Evolutionary conservation across 2,329 filamentous ascomycete genomes (phyloP).

Genomic region (Beauveria medogensis): DNA sequence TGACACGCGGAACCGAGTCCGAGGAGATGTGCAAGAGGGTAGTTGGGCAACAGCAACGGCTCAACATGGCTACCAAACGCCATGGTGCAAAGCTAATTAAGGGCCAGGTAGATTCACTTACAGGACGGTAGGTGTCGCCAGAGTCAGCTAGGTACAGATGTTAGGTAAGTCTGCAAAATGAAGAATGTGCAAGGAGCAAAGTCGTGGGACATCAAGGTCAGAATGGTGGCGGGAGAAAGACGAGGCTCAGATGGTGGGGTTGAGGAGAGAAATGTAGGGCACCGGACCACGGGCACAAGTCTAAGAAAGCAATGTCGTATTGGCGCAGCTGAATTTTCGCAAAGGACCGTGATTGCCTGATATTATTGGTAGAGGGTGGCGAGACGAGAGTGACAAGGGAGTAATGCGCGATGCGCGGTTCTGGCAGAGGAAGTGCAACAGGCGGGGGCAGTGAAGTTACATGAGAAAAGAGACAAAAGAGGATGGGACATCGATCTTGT

Average conservation of each 20-base stretch:
- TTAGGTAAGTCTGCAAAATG: constrained; percentile 27
- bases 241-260: constrained; percentile 11
- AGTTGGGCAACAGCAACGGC: background rate
- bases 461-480: background rate
- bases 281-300: background rate
- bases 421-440: background rate
- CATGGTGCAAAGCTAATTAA: background rate
- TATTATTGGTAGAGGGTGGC: background rate
- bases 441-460: background rate
- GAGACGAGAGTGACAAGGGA: background rate
- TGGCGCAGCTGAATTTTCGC: background rate
- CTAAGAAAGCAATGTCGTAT: background rate
- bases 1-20: background rate
- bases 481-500: background rate
- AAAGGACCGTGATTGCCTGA: background rate
- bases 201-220: constrained; percentile 16
- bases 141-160: constrained; percentile 44
- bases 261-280: constrained; percentile 1
- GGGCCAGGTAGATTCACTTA: constrained; percentile 30
- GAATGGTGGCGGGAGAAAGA: constrained; percentile 13
- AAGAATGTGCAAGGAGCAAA: constrained; percentile 5
- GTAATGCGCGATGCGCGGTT: background rate
- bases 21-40: background rate
- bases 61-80: background rate
- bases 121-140: constrained; percentile 53